These are phyloP conservation scores for Lasiosphaeria hispida DNA, from an alignment of 495 filamentous ascomycete species.

Conservation along the genomic window DNA sequence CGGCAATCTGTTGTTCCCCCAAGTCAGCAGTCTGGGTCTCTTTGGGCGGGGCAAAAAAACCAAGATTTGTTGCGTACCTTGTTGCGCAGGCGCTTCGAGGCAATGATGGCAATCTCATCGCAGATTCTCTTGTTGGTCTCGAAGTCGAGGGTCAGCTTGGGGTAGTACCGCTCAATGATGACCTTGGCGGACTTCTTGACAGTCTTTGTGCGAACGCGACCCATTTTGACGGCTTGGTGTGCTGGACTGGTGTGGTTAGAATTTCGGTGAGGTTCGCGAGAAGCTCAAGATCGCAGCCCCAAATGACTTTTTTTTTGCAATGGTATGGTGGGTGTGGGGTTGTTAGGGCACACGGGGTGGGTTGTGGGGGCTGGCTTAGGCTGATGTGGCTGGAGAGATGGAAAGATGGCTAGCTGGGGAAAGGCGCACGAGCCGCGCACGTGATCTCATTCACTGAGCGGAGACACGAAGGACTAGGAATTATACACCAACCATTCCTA, in stretches of 20 bases:
- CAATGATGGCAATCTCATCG: conserved; percentile 99
- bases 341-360: conserved; percentile 13
- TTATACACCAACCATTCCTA: too few species aligned
- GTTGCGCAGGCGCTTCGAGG: conserved; percentile 96
- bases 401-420: too few species aligned
- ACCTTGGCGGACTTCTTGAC: conserved; percentile 99
- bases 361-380: not conserved
- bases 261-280: conserved; percentile 4
- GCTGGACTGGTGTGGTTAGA: conserved; percentile 18
- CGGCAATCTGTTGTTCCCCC: conserved; percentile 73
- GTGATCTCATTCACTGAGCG: too few species aligned
- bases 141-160: conserved; percentile 97
- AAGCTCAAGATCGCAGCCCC: not conserved
- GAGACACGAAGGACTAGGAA: too few species aligned
- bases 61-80: conserved; percentile 59
- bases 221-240: conserved; percentile 74
- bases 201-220: conserved; percentile 97
- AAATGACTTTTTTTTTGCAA: not conserved
- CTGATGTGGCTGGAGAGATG: too few species aligned
- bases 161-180: conserved; percentile 99
- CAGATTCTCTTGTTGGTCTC: conserved; percentile 99
- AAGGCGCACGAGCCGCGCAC: too few species aligned
- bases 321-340: conserved; percentile 11
- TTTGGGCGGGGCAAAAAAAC: not conserved
- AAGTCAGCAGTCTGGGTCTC: conserved; percentile 12